Evolutionary conservation across 2,329 filamentous ascomycete species (phyloP), one percentile per base, ranked within the genome.

Genomic region (Penicillium olsonii): DNA sequence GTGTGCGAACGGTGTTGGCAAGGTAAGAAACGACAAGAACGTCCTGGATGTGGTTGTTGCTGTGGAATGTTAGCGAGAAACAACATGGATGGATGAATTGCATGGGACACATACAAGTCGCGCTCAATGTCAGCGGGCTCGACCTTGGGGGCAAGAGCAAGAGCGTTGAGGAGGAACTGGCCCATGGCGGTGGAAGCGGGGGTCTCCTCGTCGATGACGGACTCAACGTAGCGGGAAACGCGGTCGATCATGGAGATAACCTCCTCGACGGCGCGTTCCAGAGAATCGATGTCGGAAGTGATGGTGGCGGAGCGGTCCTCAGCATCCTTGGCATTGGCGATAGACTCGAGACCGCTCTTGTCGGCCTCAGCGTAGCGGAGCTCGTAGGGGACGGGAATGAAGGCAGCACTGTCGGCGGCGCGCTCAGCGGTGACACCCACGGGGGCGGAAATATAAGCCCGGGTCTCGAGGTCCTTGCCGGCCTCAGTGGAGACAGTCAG

Each of bases 41-140:
- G 73, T 99, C 94, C 79, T 99, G 94, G 74, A 99, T 91, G 78
- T 99, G 94, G 80, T 95, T 96, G 84, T 99, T 99, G 84, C 82
- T 84, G 68, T 33, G 29, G 41, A 19, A 41, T 37, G 68, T 71
- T 68, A 74, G 68, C 50, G 65, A 48, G n/a, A 26, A 46, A 14
- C 27, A 18, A 29, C 22, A 22, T 8, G 11, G 17, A 10, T 4
- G 4, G 9, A 42, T 19, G 14, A 15, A 34, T 37, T 19, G 48
- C 31, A 40, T 20, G 22, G 15, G 11, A 33, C 40, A 58, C 81
- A 42, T 79, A 84, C 82, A 99, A 99, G 79, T 97, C 92, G 70
- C 87, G 83, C 81, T 99, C 94, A 68, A 99, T 92, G 71, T 95
- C 88, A 54, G 85, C 82, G 31, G 87, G 79, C 66, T 96, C 90